These are phyloP conservation scores for Peribolospora baueri DNA, from an alignment of 768 basidiomycete species.

Conservation along the genomic window DNA sequence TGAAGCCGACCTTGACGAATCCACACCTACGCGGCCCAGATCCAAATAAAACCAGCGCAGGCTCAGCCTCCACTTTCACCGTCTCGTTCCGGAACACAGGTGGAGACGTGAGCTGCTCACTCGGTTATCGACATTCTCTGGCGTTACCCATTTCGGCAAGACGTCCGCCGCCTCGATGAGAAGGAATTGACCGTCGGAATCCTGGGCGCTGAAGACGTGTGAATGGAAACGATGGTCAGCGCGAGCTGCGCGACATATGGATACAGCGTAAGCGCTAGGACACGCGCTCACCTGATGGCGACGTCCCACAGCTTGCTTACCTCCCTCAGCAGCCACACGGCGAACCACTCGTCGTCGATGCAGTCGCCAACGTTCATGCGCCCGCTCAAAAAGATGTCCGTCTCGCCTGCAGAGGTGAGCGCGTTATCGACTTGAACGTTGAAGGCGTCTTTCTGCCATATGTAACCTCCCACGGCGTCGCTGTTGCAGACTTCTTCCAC, in stretches of 20 bases:
- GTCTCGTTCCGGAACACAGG: not conserved
- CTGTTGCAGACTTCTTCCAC: no score
- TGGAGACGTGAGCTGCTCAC: conserved; percentile 29
- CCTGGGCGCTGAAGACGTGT: conserved; percentile 33
- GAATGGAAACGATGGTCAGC: not conserved
- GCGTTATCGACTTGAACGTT: not conserved
- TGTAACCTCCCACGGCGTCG: conserved; percentile 4
- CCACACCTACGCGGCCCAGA: conserved; percentile 45
- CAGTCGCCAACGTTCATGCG: conserved; percentile 77
- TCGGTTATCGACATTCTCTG: conserved; percentile 74
- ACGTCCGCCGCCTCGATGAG: conserved; percentile 85
- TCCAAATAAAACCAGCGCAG: not conserved
- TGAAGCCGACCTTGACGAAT: conserved; percentile 60
- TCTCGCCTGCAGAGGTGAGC: not conserved
- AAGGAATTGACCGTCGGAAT: conserved; percentile 71
- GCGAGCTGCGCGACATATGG: not conserved
- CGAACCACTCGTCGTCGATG: conserved; percentile 95
- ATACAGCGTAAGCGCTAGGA: not conserved
- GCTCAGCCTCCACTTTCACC: not conserved
- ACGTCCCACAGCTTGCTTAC: conserved; percentile 57
- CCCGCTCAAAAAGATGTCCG: conserved; percentile 41
- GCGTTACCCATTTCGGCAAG: conserved; percentile 73
- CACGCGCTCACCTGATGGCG: conserved; percentile 38
- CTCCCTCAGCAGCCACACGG: conserved; percentile 65
- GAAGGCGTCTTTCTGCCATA: conserved; percentile 12